Percentiles rank a stretch among this genome's conserved stretches.
These are phyloP conservation scores for Epichloe gansuensis DNA, from an alignment of 2,329 filamentous ascomycete species.

Conservation along the genomic window DNA sequence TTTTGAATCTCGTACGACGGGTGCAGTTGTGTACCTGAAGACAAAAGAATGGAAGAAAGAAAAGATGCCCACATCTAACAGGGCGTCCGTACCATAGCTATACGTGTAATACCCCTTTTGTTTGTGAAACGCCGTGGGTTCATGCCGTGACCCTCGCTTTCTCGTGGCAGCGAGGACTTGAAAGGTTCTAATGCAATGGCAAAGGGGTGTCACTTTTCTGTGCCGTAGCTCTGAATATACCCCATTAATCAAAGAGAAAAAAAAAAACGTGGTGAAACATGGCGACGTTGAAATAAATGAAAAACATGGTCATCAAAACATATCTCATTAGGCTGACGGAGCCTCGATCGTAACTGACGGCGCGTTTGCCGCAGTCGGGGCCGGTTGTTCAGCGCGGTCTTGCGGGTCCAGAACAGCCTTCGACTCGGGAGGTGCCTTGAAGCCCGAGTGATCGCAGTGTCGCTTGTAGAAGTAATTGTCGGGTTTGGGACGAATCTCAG, in stretches of 20 bases:
- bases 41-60: background rate
- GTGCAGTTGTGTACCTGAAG: no score
- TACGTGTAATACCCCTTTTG: background rate
- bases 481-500: slow-evolving; percentile 57
- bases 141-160: background rate
- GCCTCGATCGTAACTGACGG: slow-evolving; percentile 14
- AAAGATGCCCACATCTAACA: background rate
- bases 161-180: background rate
- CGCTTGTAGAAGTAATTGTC: slow-evolving; percentile 76
- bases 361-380: slow-evolving; percentile 10
- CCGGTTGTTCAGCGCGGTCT: slow-evolving; percentile 28
- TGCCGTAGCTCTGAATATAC: background rate
- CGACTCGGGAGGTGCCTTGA: slow-evolving; percentile 50
- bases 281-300: background rate
- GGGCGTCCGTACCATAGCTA: background rate
- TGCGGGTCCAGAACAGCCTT: slow-evolving; percentile 45
- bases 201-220: background rate
- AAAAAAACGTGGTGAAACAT: background rate
- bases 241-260: background rate
- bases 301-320: background rate
- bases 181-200: background rate
- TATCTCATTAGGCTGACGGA: slow-evolving; percentile 8
- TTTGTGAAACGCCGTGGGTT: background rate
- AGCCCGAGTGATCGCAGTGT: slow-evolving; percentile 78
- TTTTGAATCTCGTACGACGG: background rate